phyloP scores from a whole-genome alignment of 352 stramenopile species.

The Phytopythium aichiense region DNA sequence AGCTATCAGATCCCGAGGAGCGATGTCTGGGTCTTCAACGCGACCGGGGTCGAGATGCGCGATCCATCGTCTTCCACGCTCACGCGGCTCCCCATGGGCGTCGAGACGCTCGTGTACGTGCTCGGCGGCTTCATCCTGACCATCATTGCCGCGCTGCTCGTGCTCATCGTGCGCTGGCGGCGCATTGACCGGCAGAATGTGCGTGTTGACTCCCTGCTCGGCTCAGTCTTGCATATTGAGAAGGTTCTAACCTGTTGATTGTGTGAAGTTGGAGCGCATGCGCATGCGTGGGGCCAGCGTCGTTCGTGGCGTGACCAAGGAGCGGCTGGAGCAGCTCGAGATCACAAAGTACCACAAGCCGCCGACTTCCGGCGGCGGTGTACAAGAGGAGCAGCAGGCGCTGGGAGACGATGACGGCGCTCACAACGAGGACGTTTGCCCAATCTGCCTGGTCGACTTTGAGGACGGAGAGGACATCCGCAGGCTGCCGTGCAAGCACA shows the following conservation, averaged over 20 bases:
- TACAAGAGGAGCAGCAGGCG: neutral
- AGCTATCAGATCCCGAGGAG: constrained; percentile 67
- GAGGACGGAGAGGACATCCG: constrained; percentile 71
- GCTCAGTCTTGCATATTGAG: neutral
- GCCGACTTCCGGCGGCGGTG: neutral
- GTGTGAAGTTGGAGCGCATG: constrained; percentile 39
- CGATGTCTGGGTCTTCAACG: constrained; percentile 71
- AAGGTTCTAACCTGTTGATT: neutral
- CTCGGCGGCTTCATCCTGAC: constrained; percentile 61
- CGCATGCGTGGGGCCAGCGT: constrained; percentile 34
- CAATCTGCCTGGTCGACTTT: constrained; percentile 77
- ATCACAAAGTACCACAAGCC: constrained; percentile 57
- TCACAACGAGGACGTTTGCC: constrained; percentile 57
- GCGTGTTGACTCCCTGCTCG: constrained; percentile 3
- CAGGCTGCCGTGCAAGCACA: constrained; percentile 80
- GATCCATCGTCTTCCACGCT: constrained; percentile 8
- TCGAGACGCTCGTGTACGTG: constrained; percentile 73
- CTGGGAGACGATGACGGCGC: constrained; percentile 5
- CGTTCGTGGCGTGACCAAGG: constrained; percentile 51
- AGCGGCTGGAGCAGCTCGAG: constrained; percentile 54
- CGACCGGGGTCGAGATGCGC: constrained; percentile 8
- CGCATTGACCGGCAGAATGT: constrained; percentile 60
- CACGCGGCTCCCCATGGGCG: constrained; percentile 32
- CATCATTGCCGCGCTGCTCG: constrained; percentile 50
- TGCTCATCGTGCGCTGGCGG: constrained; percentile 63